Base-by-base conservation (phyloP, 257 asterid species). In the Penstemon barbatus region DNA sequence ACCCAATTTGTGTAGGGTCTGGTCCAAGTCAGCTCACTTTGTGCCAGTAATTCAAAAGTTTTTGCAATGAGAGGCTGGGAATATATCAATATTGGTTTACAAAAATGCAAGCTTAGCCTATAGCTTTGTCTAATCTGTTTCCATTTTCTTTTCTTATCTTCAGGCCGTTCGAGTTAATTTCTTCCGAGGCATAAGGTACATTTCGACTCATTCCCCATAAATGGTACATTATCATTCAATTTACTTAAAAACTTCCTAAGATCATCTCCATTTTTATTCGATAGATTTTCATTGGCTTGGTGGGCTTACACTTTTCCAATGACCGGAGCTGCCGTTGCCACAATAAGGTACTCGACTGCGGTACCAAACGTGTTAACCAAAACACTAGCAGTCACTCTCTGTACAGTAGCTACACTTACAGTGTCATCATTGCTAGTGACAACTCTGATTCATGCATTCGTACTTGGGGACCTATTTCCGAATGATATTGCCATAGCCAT, bases 231-330 rank as follows among this genome's bases (percentile, higher is more conserved):
- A 25, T 1, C 33, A 25, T 25, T 25, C 33, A 1, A 25, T 25
- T 25, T 25, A 25, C 33, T 25, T 25, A 25, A 25, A 25, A 25
- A 25, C 0, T 25, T 25, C 33, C 33, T 25, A 25, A 25, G 33
- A 25, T 25, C 33, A 25, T 25, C 33, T 25, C 33, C 33, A 25
- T 25, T 25, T 25, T 25, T 15, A 15, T 25, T 25, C 33, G 2
- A 25, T 25, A 83, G 84, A 57, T 84, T 84, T 49, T 84, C 90
- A 3, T 36, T 84, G 63, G 84, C 85, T 6, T 79, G 90, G 90
- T 84, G 90, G 90, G 90, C 84, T 7, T 84, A 84, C 71, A 84
- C 90, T 15, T 84, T 84, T 55, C 90, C 90, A 5, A 84, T 82
- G 90, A 82, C 90, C 0, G 87, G 87, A 77, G 87, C 87, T 19